Evolutionary conservation across 257 asterid species (phyloP).

Genomic region (Nicotiana noctiflora): DNA sequence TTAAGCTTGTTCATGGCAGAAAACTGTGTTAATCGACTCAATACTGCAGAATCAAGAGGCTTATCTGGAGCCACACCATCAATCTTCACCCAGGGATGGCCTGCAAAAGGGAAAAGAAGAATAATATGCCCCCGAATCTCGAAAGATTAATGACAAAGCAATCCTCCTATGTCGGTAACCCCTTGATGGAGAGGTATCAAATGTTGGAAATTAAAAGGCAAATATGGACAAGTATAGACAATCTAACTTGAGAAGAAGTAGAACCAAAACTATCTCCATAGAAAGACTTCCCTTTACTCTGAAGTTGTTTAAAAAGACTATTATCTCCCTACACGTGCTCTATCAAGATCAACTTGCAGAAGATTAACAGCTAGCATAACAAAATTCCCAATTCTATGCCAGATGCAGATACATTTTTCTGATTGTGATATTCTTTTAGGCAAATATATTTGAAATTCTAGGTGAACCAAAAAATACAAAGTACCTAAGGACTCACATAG

Average conservation of each 20-base stretch:
- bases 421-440: neutral
- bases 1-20: conserved; percentile 38
- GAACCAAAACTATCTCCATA: neutral
- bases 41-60: conserved; percentile 74
- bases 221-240: neutral
- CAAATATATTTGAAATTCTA: neutral
- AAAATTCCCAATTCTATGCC: neutral
- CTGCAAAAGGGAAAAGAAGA: conserved; percentile 23
- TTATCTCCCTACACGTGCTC: neutral
- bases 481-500: neutral
- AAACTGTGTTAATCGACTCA: conserved; percentile 41
- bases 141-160: neutral
- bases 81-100: conserved; percentile 75
- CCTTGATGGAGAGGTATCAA: neutral
- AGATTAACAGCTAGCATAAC: neutral
- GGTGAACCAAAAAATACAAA: neutral
- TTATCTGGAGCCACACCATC: conserved; percentile 79
- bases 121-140: neutral
- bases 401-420: neutral
- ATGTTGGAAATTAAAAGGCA: neutral
- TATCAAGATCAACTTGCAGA: neutral
- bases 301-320: neutral
- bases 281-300: neutral
- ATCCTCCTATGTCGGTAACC: too few relatives aligned
- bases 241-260: neutral